Base-by-base conservation (phyloP, 495 filamentous ascomycete genomes). In the Clohesyomyces aquaticus region DNA sequence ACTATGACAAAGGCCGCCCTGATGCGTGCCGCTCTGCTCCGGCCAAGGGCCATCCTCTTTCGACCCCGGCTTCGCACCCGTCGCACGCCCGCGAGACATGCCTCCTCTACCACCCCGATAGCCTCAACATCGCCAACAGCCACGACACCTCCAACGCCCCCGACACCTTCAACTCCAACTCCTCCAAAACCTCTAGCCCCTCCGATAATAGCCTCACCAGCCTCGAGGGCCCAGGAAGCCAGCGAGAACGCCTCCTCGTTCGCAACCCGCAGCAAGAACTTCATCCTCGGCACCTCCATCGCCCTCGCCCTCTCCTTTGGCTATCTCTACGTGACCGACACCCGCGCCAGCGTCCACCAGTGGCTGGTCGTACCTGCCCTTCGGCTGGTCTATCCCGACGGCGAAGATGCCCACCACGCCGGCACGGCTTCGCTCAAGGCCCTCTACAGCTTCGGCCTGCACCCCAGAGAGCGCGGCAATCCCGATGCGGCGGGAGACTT, bases 271-370 rank as follows among this genome's bases (percentile, higher is more conserved):
- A 54, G 80, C 38, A 82, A 77, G 71, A 82, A 81, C 50, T 55
- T 82, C 45, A 59, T 88, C 21, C 82, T 84, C 55, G 80, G 85
- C 48, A 81, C 83, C 18, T 78, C 84, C 1, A 65, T 91, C 51
- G 67, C 78, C 6, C 59, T 87, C 19, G 72, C 75, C 26, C 59
- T 82, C 26, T 63, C 77, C 46, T 79, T 83, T 49, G 79, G 80
- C 28, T 94, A 90, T 72, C 77, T 90, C 70, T 96, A 96, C 72
- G 76, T 86, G 32, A 97, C 93, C 59, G 94, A 98, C 77, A 96
- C 93, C 12, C 85, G 94, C 60, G 90, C 94, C 22, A 88, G 87
- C 68, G 70, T 93, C 58, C 94, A 97, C 79, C 83, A 84, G 61
- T 96, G 88, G 76, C 78, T 89, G n/a, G 78, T 90, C 28, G 87